phyloP scores from a whole-genome alignment of 306 rosid genomes.

The Lathyrus tuberosus region DNA sequence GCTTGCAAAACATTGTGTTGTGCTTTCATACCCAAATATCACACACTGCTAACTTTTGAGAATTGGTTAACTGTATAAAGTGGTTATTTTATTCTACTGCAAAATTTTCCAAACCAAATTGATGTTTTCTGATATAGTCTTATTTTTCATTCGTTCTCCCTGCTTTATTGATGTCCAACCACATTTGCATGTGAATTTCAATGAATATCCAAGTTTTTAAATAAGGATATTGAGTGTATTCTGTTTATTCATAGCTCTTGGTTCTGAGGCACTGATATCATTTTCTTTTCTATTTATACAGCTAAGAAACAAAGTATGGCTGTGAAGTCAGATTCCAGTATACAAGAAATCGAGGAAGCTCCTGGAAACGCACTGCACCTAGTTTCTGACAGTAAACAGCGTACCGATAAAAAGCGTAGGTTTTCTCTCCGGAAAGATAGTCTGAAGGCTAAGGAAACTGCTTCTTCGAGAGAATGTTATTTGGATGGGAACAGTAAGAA shows the following conservation, averaged over 20 bases:
- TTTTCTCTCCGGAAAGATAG: constrained; percentile 31
- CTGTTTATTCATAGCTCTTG: constrained; percentile 5
- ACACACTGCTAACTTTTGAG: too few species aligned
- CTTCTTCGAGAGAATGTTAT: constrained; percentile 50
- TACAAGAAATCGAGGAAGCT: constrained; percentile 48
- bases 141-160: constrained; percentile 7
- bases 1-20: too few species aligned
- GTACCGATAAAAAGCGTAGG: constrained; percentile 26
- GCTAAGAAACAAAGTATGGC: constrained; percentile 57
- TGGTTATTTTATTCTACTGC: constrained; percentile 12
- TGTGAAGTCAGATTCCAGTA: constrained; percentile 40
- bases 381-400: constrained; percentile 43
- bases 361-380: constrained; percentile 33
- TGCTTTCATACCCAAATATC: too few species aligned
- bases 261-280: constrained; percentile 32
- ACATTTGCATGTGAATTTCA: constrained; percentile 4
- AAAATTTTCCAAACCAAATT: neutral
- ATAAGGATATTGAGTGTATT: too few species aligned
- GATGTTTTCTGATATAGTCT: neutral
- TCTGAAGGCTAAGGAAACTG: constrained; percentile 37
- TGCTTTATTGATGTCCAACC: constrained; percentile 12
- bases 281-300: constrained; percentile 49
- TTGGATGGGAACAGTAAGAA: constrained; percentile 38
- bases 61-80: neutral
- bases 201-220: neutral